A percentile compares a stretch with the other conserved stretches of the same genome.
These are phyloP conservation scores for Diaporthe ampelina DNA, from an alignment of 2,329 filamentous ascomycete species.

Conservation along the genomic window DNA sequence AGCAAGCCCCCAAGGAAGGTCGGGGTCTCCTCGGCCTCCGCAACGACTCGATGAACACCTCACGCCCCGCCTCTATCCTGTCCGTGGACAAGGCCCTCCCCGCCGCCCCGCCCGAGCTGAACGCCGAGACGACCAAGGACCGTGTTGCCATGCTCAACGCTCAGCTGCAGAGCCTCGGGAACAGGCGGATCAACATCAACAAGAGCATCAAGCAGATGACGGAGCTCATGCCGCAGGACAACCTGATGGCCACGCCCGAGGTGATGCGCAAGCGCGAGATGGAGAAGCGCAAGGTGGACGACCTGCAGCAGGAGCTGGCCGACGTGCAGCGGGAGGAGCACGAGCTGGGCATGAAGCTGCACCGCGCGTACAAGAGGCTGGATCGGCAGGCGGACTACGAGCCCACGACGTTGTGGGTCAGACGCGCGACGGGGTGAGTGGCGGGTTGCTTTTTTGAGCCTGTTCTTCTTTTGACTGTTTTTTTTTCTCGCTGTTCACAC, in stretches of 20 bases:
- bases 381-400: conserved; percentile 77
- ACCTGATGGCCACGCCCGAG: conserved; percentile 75
- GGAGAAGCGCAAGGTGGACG: conserved; percentile 76
- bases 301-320: conserved; percentile 75
- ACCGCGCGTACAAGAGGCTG: conserved; percentile 80
- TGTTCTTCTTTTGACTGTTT: neutral
- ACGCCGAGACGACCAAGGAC: conserved; percentile 64
- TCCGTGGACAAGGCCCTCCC: conserved; percentile 70
- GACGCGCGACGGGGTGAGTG: conserved; percentile 73
- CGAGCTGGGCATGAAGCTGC: conserved; percentile 81
- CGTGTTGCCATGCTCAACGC: conserved; percentile 77
- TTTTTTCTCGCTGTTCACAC: neutral
- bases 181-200: conserved; percentile 79
- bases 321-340: conserved; percentile 84
- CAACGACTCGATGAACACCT: conserved; percentile 36
- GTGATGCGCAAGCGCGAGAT: conserved; percentile 69
- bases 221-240: conserved; percentile 80
- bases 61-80: conserved; percentile 51
- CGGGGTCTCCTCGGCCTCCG: conserved; percentile 15
- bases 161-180: conserved; percentile 73
- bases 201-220: conserved; percentile 83
- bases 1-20: conserved; percentile 2
- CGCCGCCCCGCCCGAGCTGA: conserved; percentile 70
- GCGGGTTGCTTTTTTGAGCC: conserved; percentile 8
- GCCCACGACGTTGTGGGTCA: conserved; percentile 81